These are phyloP conservation scores for Fraxinus greggii DNA, from an alignment of 305 asterid species.

Conservation along the genomic window DNA sequence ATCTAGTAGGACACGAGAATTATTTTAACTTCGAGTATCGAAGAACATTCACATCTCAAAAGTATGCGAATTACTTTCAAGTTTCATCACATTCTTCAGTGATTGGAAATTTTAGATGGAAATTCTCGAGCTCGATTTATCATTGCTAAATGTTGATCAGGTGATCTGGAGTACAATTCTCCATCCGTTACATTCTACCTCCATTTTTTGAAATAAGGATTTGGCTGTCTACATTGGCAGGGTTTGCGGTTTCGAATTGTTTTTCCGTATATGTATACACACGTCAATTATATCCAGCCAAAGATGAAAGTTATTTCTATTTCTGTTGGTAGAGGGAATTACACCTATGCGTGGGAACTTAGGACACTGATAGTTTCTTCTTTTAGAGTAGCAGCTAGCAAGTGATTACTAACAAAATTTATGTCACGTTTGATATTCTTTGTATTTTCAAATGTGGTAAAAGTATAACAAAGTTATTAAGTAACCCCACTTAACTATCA, in stretches of 20 bases:
- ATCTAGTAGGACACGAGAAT: neutral
- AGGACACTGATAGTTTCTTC: neutral
- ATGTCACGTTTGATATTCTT: neutral
- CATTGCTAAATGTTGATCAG: too few relatives aligned
- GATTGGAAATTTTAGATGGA: neutral
- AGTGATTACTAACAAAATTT: neutral
- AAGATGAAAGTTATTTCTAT: neutral
- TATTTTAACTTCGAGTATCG: too few relatives aligned
- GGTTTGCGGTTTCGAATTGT: too few relatives aligned
- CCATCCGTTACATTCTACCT: too few relatives aligned
- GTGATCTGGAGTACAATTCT: too few relatives aligned
- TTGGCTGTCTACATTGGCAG: too few relatives aligned
- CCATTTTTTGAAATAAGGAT: too few relatives aligned
- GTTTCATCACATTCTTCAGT: neutral
- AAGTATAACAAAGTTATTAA: neutral
- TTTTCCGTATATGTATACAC: neutral
- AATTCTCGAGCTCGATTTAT: too few relatives aligned
- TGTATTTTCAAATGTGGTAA: neutral
- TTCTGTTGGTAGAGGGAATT: neutral
- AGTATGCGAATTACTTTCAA: neutral
- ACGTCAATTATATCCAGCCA: neutral
- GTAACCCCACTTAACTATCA: too few relatives aligned
- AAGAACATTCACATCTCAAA: neutral
- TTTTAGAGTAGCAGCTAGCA: neutral
- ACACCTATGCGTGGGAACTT: neutral